Evolutionary conservation across 1,284 basidiomycete species (phyloP).

Genomic region (Garcileccinum viscosum): DNA sequence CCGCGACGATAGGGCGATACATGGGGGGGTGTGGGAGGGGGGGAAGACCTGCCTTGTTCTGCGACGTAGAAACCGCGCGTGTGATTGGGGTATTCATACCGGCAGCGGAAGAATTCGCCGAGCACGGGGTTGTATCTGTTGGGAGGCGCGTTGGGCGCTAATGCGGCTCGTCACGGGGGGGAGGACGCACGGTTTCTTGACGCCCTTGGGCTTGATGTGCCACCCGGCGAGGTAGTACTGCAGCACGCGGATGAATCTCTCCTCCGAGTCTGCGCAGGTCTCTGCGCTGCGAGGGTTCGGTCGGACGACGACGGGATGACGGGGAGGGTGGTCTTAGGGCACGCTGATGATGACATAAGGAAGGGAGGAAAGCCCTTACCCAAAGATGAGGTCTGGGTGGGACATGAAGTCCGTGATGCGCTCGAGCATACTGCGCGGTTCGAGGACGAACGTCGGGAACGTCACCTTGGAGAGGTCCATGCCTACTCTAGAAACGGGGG

Average conservation of each 20-base stretch:
- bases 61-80: constrained; percentile 96
- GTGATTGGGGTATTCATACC: constrained; percentile 92
- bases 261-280: constrained; percentile 79
- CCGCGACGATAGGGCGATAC: neutral
- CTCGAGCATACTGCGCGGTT: constrained; percentile 93
- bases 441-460: constrained; percentile 92
- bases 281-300: constrained; percentile 57
- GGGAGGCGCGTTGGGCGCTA: constrained; percentile 8
- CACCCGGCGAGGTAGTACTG: constrained; percentile 98
- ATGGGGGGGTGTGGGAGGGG: neutral
- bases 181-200: constrained; percentile 92
- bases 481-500: constrained; percentile 66
- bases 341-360: constrained; percentile 19
- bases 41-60: constrained; percentile 78
- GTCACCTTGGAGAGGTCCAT: constrained; percentile 97
- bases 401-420: constrained; percentile 99
- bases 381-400: constrained; percentile 97
- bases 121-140: constrained; percentile 95
- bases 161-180: neutral
- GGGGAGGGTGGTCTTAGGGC: constrained; percentile 20
- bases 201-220: constrained; percentile 99
- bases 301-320: neutral
- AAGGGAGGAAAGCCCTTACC: constrained; percentile 57
- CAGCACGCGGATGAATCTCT: constrained; percentile 90
- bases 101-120: constrained; percentile 97